phyloP scores from a whole-genome alignment of 2,329 filamentous ascomycete genomes.

The Colletotrichum sp. region DNA sequence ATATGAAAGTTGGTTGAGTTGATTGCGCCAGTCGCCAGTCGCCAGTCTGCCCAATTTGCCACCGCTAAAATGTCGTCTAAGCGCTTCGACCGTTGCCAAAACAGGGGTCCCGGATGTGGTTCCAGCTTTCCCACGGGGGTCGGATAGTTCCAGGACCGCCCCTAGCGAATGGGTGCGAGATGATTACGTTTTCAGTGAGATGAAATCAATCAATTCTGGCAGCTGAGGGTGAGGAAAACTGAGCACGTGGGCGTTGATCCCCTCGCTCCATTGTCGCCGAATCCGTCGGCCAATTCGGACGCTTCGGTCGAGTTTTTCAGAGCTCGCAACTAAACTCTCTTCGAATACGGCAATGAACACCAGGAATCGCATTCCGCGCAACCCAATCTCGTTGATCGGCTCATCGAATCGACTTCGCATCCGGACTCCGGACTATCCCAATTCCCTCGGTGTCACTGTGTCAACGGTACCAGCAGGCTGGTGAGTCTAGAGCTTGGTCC shows the following conservation, averaged over 20 bases:
- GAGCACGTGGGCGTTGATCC: not conserved
- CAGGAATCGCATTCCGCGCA: not conserved
- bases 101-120: not conserved
- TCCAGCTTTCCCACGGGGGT: not conserved
- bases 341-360: not conserved
- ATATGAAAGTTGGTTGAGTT: not conserved
- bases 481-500: slow-evolving; percentile 8
- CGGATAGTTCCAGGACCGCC: not conserved
- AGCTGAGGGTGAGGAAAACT: not conserved
- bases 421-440: not conserved
- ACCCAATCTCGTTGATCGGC: not conserved
- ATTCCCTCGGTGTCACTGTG: not conserved
- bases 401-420: not conserved
- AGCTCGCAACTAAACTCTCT: not conserved
- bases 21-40: not conserved
- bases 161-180: not conserved
- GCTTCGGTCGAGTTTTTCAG: not conserved
- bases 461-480: not conserved
- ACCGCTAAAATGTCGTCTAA: not conserved
- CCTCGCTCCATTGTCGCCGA: not conserved
- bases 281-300: not conserved
- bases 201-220: not conserved
- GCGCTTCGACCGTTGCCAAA: not conserved
- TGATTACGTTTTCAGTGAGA: not conserved
- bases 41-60: not conserved